Conservation (phyloP, 2,329 filamentous ascomycete genomes). For the Aspergillus carbonarius region DNA sequence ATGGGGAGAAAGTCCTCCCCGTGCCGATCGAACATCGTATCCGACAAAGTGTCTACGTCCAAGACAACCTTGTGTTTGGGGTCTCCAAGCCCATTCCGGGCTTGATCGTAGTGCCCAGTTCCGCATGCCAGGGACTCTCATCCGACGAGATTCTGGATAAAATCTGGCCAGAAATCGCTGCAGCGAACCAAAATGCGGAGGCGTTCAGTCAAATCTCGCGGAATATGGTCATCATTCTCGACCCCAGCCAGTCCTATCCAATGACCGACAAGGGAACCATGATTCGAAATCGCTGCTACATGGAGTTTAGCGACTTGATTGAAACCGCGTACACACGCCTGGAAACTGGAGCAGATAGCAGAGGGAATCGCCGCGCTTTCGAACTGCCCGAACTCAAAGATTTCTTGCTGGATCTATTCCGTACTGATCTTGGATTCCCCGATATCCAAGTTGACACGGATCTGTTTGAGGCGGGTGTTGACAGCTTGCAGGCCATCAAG, state of each 20-base stretch:
- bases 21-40: slow-evolving; percentile 54
- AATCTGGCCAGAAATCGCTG: slow-evolving; percentile 38
- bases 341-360: slow-evolving; percentile 33
- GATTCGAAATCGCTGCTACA: slow-evolving; percentile 54
- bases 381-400: slow-evolving; percentile 21
- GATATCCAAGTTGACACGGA: slow-evolving; percentile 47
- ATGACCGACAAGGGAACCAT: slow-evolving; percentile 59
- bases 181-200: slow-evolving; percentile 33
- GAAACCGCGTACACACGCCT: slow-evolving; percentile 48
- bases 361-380: slow-evolving; percentile 15
- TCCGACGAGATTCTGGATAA: slow-evolving; percentile 49
- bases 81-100: slow-evolving; percentile 53
- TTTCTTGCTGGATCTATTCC: slow-evolving; percentile 47
- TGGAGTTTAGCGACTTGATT: slow-evolving; percentile 50
- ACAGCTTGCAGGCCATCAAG: slow-evolving; percentile 59
- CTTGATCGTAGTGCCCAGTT: slow-evolving; percentile 55
- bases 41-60: slow-evolving; percentile 51
- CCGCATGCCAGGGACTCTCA: slow-evolving; percentile 40
- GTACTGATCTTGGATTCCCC: slow-evolving; percentile 18
- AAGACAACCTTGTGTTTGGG: slow-evolving; percentile 59
- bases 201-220: slow-evolving; percentile 42
- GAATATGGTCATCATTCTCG: slow-evolving; percentile 42
- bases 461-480: slow-evolving; percentile 59
- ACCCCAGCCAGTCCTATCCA: slow-evolving; percentile 45
- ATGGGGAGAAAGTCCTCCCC: slow-evolving; percentile 51